These are phyloP conservation scores for Xanthoceras sorbifolium DNA, from an alignment of 345 rosid species.

Conservation along the genomic window DNA sequence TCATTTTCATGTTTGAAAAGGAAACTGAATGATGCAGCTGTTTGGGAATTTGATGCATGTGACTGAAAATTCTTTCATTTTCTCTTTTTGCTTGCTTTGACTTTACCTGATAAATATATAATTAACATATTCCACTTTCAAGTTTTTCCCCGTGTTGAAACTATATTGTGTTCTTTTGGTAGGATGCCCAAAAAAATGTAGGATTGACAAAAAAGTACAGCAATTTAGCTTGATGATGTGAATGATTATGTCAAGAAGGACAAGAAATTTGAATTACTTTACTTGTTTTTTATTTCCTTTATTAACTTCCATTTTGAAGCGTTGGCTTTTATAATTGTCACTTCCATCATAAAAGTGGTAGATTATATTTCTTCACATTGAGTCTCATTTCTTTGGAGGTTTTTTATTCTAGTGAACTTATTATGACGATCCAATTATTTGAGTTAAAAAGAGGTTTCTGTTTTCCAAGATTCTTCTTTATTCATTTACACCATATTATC, in stretches of 20 bases:
- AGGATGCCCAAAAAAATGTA: not conserved
- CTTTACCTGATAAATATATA: too few species aligned
- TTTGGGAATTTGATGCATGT: not conserved
- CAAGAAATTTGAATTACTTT: not conserved
- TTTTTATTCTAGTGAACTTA: not conserved
- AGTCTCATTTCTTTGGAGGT: not conserved
- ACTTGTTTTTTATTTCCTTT: not conserved
- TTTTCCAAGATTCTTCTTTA: not conserved
- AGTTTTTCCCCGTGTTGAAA: not conserved
- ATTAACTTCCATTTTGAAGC: not conserved
- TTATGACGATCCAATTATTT: not conserved
- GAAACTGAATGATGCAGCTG: not conserved
- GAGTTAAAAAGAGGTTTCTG: not conserved
- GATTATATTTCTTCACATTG: not conserved
- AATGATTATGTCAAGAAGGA: not conserved
- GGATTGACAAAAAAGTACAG: not conserved
- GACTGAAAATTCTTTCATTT: not conserved
- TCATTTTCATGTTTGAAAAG: not conserved
- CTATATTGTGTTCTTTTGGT: not conserved
- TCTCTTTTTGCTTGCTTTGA: not conserved
- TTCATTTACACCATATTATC: not conserved
- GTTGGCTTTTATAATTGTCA: not conserved
- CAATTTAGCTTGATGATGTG: not conserved
- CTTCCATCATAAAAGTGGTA: not conserved
- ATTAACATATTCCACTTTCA: too few species aligned